Evolutionary conservation across 305 asterid species (phyloP).

Genomic region (Fraxinus ornus): DNA sequence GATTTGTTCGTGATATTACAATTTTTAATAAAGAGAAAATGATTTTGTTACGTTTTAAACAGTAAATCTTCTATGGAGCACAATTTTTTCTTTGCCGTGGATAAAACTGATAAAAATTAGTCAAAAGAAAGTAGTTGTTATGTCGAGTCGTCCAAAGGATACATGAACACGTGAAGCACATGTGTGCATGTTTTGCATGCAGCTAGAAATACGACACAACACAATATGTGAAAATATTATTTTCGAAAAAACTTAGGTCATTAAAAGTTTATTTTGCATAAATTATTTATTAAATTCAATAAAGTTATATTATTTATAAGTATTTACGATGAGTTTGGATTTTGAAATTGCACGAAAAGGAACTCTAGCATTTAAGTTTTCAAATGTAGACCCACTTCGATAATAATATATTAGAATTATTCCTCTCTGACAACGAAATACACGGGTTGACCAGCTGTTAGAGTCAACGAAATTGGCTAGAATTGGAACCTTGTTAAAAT

Average conservation of each 20-base stretch:
- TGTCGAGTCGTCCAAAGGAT: not conserved
- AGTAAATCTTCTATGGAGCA: not conserved
- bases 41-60: not conserved
- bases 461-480: not conserved
- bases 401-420: not conserved
- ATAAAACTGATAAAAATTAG: not conserved
- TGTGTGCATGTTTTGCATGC: not conserved
- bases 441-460: not conserved
- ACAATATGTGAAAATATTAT: not conserved
- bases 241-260: not conserved
- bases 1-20: no score
- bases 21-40: not conserved
- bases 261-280: not conserved
- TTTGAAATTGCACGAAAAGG: not conserved
- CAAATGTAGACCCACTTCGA: not conserved
- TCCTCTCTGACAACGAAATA: not conserved
- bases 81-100: not conserved
- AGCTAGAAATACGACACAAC: not conserved
- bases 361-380: not conserved
- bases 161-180: not conserved
- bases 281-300: no score
- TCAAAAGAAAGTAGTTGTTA: not conserved
- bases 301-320: not conserved
- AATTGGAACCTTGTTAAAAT: not conserved
- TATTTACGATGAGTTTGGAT: not conserved